Evolutionary conservation across 768 basidiomycete species (phyloP).

Genomic region (Pisolithus tinctorius): DNA sequence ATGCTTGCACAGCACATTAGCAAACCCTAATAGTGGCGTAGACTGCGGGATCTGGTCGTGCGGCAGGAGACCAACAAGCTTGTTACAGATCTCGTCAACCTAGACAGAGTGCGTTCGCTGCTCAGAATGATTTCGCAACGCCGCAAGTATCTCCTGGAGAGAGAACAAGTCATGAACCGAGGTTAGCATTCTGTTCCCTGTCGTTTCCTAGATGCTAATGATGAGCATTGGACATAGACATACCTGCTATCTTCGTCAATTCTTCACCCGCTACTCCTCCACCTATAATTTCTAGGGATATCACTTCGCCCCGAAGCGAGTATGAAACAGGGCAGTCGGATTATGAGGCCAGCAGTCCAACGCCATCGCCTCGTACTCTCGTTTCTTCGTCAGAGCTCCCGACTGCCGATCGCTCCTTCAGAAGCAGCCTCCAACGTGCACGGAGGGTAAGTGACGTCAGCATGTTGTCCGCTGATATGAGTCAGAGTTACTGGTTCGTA

Average conservation of each 20-base stretch:
- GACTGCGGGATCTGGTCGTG: slow-evolving; percentile 74
- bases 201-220: not conserved
- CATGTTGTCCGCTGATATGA: slow-evolving; percentile 48
- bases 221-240: slow-evolving; percentile 33
- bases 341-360: slow-evolving; percentile 2
- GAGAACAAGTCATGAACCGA: slow-evolving; percentile 38
- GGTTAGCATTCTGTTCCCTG: slow-evolving; percentile 26
- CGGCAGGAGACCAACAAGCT: slow-evolving; percentile 72
- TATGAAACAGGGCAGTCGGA: slow-evolving; percentile 1
- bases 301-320: slow-evolving; percentile 34
- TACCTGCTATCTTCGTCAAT: slow-evolving; percentile 69
- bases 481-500: slow-evolving; percentile 42
- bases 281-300: slow-evolving; percentile 44
- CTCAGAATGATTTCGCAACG: slow-evolving; percentile 71
- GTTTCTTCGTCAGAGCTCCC: slow-evolving; percentile 12
- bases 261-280: slow-evolving; percentile 48
- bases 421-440: slow-evolving; percentile 45
- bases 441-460: slow-evolving; percentile 55
- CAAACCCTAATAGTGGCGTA: slow-evolving; percentile 22
- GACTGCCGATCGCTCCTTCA: slow-evolving; percentile 34
- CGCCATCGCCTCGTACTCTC: slow-evolving; percentile 7
- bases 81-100: slow-evolving; percentile 76
- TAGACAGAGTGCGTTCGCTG: slow-evolving; percentile 78
- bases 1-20: not conserved
- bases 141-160: slow-evolving; percentile 52